These are phyloP conservation scores for Iberis pinnata DNA, from an alignment of 345 rosid species.

Conservation along the genomic window DNA sequence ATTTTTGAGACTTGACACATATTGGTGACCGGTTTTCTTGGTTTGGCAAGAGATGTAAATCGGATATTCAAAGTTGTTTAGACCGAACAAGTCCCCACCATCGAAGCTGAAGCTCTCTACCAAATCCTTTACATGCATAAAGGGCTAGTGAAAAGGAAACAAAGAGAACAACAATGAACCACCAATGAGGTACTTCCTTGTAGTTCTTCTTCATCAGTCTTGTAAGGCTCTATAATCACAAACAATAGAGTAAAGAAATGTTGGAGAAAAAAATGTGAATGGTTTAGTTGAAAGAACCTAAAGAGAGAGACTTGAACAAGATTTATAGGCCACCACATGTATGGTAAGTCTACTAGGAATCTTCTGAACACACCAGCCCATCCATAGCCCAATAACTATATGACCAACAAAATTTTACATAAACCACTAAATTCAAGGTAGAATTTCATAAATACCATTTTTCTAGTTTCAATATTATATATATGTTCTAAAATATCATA, in stretches of 20 bases:
- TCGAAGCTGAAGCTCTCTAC: constrained; percentile 64
- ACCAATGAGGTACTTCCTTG: constrained; percentile 73
- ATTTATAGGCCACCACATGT: constrained; percentile 61
- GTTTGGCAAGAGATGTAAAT: no score
- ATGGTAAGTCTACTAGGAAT: constrained; percentile 43
- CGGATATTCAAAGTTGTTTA: no score
- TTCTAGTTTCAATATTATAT: no score
- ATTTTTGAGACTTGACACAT: no score
- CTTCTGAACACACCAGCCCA: constrained; percentile 54
- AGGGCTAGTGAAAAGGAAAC: constrained; percentile 45
- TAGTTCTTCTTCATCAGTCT: constrained; percentile 61
- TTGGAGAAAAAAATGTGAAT: background rate
- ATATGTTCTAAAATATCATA: no score
- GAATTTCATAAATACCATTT: no score
- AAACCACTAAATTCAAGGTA: no score
- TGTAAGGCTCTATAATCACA: constrained; percentile 46
- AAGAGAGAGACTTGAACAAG: constrained; percentile 48
- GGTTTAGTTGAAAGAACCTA: constrained; percentile 19
- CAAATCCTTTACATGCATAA: constrained; percentile 51
- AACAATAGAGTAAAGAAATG: background rate
- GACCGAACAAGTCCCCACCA: constrained; percentile 90
- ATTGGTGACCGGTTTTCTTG: no score
- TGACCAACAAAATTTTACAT: no score
- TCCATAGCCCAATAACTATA: constrained; percentile 51
- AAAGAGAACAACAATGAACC: constrained; percentile 58